Conservation (phyloP, 169 alveolate species). For the Babesia divergens region DNA sequence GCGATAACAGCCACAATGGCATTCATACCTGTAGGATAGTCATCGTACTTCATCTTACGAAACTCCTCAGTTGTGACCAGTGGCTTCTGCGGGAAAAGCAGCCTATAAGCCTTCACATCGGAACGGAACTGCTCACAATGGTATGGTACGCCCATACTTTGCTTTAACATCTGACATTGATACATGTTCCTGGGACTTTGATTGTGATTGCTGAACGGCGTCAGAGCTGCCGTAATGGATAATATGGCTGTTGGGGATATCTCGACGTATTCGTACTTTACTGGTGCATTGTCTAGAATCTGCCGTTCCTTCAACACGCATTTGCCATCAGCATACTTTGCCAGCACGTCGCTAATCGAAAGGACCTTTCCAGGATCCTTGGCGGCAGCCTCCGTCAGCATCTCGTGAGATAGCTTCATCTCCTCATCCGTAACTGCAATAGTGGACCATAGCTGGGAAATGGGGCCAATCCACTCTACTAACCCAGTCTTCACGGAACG, state of each 20-base stretch:
- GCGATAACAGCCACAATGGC: constrained; percentile 99
- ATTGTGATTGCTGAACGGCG: constrained; percentile 98
- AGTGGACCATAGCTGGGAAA: constrained; percentile 91
- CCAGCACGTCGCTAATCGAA: neutral
- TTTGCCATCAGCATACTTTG: neutral
- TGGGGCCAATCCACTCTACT: constrained; percentile 96
- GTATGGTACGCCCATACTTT: constrained; percentile 99
- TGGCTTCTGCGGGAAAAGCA: constrained; percentile 96
- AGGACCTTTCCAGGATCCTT: neutral
- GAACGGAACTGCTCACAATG: constrained; percentile 92
- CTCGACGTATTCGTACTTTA: constrained; percentile 92
- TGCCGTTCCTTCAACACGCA: neutral
- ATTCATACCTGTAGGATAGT: constrained; percentile 98
- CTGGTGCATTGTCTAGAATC: constrained; percentile 74
- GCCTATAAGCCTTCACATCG: constrained; percentile 92
- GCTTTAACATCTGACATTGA: constrained; percentile 99
- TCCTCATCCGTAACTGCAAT: constrained; percentile 83
- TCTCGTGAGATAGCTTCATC: constrained; percentile 33
- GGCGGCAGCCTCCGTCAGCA: neutral
- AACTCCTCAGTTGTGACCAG: constrained; percentile 93
- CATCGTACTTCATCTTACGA: constrained; percentile 90
- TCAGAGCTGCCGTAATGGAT: constrained; percentile 93
- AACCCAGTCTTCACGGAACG: constrained; percentile 82
- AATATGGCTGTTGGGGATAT: constrained; percentile 92
- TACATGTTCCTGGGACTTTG: constrained; percentile 99